Base-by-base conservation (phyloP, 1,139 yeast genomes). In the Casaregolazyma suthepensis region DNA sequence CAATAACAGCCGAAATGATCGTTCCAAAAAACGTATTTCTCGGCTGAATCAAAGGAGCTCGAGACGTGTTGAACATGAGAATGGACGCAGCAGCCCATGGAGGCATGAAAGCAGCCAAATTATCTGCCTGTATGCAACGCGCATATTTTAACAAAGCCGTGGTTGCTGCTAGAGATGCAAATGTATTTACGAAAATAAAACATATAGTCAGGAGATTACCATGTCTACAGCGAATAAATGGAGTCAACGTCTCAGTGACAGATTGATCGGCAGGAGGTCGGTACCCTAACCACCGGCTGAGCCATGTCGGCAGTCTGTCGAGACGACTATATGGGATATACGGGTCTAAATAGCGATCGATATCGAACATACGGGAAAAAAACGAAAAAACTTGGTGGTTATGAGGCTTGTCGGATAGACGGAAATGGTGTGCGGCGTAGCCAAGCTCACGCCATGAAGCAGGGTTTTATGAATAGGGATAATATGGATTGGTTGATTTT, bases 31-130 rank as follows among this genome's bases (percentile, higher is more conserved):
- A 56, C 0, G 83, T 71, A 63, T 78, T 81, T 52, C 89, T 67
- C 0, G 90, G 90, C 67, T 84, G 90, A 1, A 87, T 82, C 49
- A 84, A 69, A 1, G 90, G 89, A 0, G 79, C 79, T 47, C 68
- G 75, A 18, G 73, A 70, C 0, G 82, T 79, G 62, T 83, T 83
- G 67, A 79, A 84, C 49, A 82, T 72, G 18, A 84, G 70, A 45
- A 84, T 78, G 2, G 88, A 86, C 1, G 84, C 72, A 0, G 90
- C 90, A 13, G 87, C 88, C 65, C 67, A 64, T 58, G 81, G 75
- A 1, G 89, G 88, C 43, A 83, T 72, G 9, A 83, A 71, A n/a
- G 73, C 67, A 0, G 86, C 85, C 0, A 82, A 78, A 55, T 74
- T 76, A 56, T 74, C 74, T 59, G 75, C 74, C 6, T 70, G 63